Percentiles rank a stretch among this genome's conserved stretches.
These are phyloP conservation scores for Podospora tetraspora DNA, from an alignment of 495 filamentous ascomycete genomes.

Conservation along the genomic window DNA sequence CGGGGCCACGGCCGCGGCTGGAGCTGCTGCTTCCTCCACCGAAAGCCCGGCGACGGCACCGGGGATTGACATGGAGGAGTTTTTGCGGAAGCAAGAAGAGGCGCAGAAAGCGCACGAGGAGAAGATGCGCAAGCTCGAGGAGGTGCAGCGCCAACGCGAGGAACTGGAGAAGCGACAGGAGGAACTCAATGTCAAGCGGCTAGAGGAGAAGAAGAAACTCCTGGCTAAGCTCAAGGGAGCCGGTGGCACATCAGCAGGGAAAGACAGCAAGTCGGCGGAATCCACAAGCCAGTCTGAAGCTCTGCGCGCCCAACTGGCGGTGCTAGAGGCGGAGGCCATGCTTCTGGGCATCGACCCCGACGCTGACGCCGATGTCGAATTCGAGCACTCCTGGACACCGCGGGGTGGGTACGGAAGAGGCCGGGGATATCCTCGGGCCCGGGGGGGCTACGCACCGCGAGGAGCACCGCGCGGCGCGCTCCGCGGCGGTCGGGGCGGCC, in stretches of 20 bases:
- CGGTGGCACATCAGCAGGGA: slow-evolving; percentile 24
- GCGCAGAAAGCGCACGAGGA: slow-evolving; percentile 76
- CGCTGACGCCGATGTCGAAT: slow-evolving; percentile 36
- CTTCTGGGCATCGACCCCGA: slow-evolving; percentile 67
- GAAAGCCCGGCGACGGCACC: slow-evolving; percentile 34
- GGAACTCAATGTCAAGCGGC: slow-evolving; percentile 67
- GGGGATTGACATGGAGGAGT: slow-evolving; percentile 71
- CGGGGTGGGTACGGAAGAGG: slow-evolving; percentile 42
- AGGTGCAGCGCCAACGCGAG: slow-evolving; percentile 63
- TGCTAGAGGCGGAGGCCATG: slow-evolving; percentile 79
- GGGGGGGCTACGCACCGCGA: slow-evolving; percentile 43
- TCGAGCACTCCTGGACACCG: slow-evolving; percentile 17
- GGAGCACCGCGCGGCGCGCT: slow-evolving; percentile 45
- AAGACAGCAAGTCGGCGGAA: slow-evolving; percentile 19
- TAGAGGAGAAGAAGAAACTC: slow-evolving; percentile 69
- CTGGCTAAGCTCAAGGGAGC: slow-evolving; percentile 51
- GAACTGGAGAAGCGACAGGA: slow-evolving; percentile 72
- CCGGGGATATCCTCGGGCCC: slow-evolving; percentile 39
- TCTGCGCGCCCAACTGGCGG: slow-evolving; percentile 73
- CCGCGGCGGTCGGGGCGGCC: slow-evolving; percentile 56
- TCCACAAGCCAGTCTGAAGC: slow-evolving; percentile 43
- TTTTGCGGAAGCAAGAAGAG: slow-evolving; percentile 69
- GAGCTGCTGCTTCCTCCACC: not conserved
- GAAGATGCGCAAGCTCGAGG: slow-evolving; percentile 65
- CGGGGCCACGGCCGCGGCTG: not conserved